These are phyloP conservation scores for Amanita thiersii DNA, from an alignment of 768 basidiomycete species.

Conservation along the genomic window DNA sequence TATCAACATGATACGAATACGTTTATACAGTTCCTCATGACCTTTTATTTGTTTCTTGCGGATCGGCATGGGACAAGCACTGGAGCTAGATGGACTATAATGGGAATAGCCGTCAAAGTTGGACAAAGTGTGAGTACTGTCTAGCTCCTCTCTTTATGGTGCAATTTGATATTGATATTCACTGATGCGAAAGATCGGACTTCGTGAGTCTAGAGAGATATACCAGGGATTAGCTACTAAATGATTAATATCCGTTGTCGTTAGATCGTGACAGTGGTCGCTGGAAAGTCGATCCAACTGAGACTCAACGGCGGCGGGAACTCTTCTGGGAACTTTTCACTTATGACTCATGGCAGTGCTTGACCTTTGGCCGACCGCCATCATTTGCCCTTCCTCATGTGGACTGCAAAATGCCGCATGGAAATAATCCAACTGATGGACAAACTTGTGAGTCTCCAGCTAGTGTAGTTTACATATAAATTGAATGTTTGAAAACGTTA, in stretches of 20 bases:
- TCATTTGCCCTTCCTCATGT: constrained; percentile 61
- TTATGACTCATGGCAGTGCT: constrained; percentile 50
- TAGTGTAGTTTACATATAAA: constrained; percentile 1
- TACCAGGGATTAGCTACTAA: background rate
- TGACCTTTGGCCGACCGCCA: constrained; percentile 64
- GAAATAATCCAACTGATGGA: constrained; percentile 42
- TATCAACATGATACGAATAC: constrained; percentile 7
- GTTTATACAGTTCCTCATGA: constrained; percentile 51
- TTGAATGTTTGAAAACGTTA: constrained; percentile 16
- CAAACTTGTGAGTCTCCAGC: constrained; percentile 41
- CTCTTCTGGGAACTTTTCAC: constrained; percentile 62
- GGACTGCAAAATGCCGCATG: constrained; percentile 55
- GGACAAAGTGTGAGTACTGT: constrained; percentile 54
- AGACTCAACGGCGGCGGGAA: constrained; percentile 56
- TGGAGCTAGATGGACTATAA: constrained; percentile 58
- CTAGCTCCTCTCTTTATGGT: constrained; percentile 10
- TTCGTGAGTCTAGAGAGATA: constrained; percentile 37
- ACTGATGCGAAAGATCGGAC: constrained; percentile 44
- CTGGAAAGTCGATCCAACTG: constrained; percentile 51
- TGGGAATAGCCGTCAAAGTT: constrained; percentile 63
- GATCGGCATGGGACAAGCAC: constrained; percentile 62
- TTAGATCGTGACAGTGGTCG: constrained; percentile 64
- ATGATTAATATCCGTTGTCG: constrained; percentile 10
- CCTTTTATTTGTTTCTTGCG: constrained; percentile 59
- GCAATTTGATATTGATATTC: constrained; percentile 11